phyloP scores from a whole-genome alignment of 768 basidiomycete species.

The Nidularia pulvinata region DNA sequence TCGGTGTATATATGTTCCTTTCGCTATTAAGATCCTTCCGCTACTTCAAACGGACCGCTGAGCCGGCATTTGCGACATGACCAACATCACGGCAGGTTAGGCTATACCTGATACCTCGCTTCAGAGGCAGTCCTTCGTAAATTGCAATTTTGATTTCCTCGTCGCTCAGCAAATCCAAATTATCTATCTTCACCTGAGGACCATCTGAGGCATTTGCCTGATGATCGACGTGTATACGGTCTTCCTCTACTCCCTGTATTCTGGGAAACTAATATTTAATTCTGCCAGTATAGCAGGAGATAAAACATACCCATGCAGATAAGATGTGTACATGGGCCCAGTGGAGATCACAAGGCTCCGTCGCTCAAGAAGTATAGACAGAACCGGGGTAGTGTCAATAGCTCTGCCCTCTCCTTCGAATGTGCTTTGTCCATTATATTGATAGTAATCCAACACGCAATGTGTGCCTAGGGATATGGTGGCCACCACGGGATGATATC shows the following conservation, averaged over 20 bases:
- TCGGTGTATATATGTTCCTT: too few relatives aligned
- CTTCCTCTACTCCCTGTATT: slow-evolving; percentile 60
- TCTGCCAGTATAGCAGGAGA: background rate
- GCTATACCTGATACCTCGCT: slow-evolving; percentile 69
- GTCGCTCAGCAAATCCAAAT: slow-evolving; percentile 51
- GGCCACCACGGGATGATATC: slow-evolving; percentile 85
- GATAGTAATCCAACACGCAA: slow-evolving; percentile 81
- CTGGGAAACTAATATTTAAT: slow-evolving; percentile 17
- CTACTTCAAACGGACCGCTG: background rate
- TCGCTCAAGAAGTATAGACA: slow-evolving; percentile 81
- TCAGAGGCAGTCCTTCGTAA: slow-evolving; percentile 47
- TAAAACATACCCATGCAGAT: slow-evolving; percentile 69
- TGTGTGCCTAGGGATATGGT: slow-evolving; percentile 91
- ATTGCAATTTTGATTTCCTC: slow-evolving; percentile 35
- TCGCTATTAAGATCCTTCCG: too few relatives aligned
- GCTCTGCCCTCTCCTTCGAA: slow-evolving; percentile 37
- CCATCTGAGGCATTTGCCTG: slow-evolving; percentile 19
- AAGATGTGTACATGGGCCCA: slow-evolving; percentile 62
- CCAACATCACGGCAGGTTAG: slow-evolving; percentile 85
- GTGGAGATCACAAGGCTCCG: slow-evolving; percentile 84
- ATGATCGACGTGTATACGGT: slow-evolving; percentile 19
- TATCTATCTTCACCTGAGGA: slow-evolving; percentile 43
- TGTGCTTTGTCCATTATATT: slow-evolving; percentile 39
- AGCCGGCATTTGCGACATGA: slow-evolving; percentile 41
- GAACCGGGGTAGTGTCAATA: slow-evolving; percentile 64